Evolutionary conservation across 176 grass and related monocot genomes (phyloP), one percentile per base, ranked within the genome.

Genomic region (Puya raimondii): DNA sequence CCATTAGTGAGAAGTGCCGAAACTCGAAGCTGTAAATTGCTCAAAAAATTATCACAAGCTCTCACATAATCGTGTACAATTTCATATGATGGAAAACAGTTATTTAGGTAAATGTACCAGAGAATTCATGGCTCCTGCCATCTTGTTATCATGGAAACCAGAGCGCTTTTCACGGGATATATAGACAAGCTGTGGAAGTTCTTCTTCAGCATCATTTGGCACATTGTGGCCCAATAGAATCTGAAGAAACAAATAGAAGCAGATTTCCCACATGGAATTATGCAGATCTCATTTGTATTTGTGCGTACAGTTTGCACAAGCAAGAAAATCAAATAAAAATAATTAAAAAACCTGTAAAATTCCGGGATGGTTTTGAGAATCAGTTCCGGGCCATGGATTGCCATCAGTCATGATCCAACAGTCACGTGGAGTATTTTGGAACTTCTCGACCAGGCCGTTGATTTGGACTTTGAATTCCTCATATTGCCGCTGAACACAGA

Each of bases 1-100:
- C 88, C 81, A 78, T 87, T 87, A 5, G 78, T 87, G 25, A 87
- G 76, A 29, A 91, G 68, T 16, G 81, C 84, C 1, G 88, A 91
- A 58, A 82, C 84, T 22, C 88, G 78, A 57, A 91, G 72, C 81
- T 91, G 78, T 15, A 59, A 18, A 59, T 59, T 59, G 6, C 14
- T 59, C 15, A 59, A 20, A 59, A 18, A 20, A 20, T 42, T 59
- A 21, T 59, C 16, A 59, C 54, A 59, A 59, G 16, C 54, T 59
- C 54, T 59, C 15, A 59, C 12, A 14, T 20, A 18, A 18, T 59
- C 15, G 3, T 59, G 5, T 20, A 21, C 16, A 10, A 9, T 18
- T 18, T 59, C 8, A 59, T n/a, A 56, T 56, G 52, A 56, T 56
- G 3, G 12, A 56, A n/a, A 42, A 42, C 4, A 42, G 33, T 42